A percentile compares a stretch with the other conserved stretches of the same genome.
phyloP scores from a whole-genome alignment of 2,329 filamentous ascomycete genomes.

The Malbranchea cinnamomea region DNA sequence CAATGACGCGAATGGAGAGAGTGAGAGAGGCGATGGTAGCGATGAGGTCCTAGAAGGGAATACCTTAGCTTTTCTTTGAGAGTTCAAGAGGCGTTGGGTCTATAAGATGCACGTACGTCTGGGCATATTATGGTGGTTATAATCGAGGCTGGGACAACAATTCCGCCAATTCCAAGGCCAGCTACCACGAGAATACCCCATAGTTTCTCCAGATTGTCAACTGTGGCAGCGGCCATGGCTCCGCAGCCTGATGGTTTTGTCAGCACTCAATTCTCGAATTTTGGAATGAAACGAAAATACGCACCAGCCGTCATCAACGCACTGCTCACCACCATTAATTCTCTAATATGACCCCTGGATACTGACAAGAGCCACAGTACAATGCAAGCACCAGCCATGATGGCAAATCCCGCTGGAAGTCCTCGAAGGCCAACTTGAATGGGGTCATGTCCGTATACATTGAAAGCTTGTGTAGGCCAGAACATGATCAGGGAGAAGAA shows the following conservation, averaged over 20 bases:
- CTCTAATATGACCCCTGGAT: slow-evolving; percentile 43
- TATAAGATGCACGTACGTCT: slow-evolving; percentile 28
- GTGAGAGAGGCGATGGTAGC: slow-evolving; percentile 54
- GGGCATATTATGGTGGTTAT: slow-evolving; percentile 57
- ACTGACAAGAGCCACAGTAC: slow-evolving; percentile 43
- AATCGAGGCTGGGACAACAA: slow-evolving; percentile 52
- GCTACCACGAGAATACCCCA: slow-evolving; percentile 47
- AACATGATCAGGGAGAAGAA: slow-evolving; percentile 42
- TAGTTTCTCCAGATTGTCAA: slow-evolving; percentile 39
- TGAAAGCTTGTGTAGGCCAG: slow-evolving; percentile 51
- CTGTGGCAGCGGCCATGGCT: slow-evolving; percentile 34
- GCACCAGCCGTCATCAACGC: slow-evolving; percentile 49
- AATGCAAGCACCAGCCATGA: slow-evolving; percentile 46
- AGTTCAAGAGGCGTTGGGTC: background rate
- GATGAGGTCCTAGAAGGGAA: slow-evolving; percentile 40
- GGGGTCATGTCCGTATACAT: slow-evolving; percentile 51
- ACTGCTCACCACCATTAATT: slow-evolving; percentile 44
- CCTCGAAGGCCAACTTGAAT: slow-evolving; percentile 49
- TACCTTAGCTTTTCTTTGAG: background rate
- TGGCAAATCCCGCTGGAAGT: slow-evolving; percentile 49
- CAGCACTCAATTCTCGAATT: background rate
- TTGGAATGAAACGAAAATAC: slow-evolving; percentile 6
- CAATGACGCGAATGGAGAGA: slow-evolving; percentile 53
- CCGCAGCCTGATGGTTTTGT: slow-evolving; percentile 31
- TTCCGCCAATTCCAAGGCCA: slow-evolving; percentile 50